These are phyloP conservation scores for Albugo candida DNA, from an alignment of 352 stramenopile genomes.

Conservation along the genomic window DNA sequence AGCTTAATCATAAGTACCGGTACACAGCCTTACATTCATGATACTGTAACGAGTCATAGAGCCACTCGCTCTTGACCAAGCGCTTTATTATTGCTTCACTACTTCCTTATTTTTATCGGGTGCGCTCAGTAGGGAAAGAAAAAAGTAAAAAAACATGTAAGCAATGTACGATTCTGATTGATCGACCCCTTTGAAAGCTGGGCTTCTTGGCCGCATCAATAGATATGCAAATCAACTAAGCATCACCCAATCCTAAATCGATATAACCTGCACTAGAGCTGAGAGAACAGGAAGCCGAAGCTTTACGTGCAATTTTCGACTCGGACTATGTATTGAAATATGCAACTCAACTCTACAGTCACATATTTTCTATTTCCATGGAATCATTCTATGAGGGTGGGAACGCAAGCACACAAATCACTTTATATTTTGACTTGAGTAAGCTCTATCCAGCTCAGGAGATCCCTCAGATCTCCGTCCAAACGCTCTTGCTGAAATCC, in stretches of 20 bases:
- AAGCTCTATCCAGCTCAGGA: slow-evolving; percentile 50
- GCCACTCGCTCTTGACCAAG: too few species aligned
- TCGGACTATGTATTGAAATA: slow-evolving; percentile 40
- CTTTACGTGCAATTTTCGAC: slow-evolving; percentile 68
- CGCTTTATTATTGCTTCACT: too few species aligned
- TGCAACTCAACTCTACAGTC: slow-evolving; percentile 48
- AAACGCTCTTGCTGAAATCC: slow-evolving; percentile 43
- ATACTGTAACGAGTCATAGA: too few species aligned
- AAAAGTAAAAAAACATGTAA: slow-evolving; percentile 57
- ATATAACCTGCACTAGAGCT: slow-evolving; percentile 32
- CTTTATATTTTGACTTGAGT: slow-evolving; percentile 55
- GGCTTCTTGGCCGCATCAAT: too few species aligned
- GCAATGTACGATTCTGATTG: neutral
- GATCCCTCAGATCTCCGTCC: slow-evolving; percentile 42
- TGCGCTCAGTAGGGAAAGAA: slow-evolving; percentile 28
- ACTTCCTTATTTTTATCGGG: too few species aligned
- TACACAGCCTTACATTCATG: too few species aligned
- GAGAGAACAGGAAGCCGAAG: slow-evolving; percentile 65
- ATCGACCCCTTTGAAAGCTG: too few species aligned
- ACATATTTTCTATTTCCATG: slow-evolving; percentile 68
- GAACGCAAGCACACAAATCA: slow-evolving; percentile 13
- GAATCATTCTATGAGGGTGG: slow-evolving; percentile 23
- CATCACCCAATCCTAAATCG: too few species aligned
- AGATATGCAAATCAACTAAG: too few species aligned
- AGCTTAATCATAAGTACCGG: too few species aligned